These are phyloP conservation scores for Abelmoschus esculentus DNA, from an alignment of 345 rosid genomes.

Conservation along the genomic window DNA sequence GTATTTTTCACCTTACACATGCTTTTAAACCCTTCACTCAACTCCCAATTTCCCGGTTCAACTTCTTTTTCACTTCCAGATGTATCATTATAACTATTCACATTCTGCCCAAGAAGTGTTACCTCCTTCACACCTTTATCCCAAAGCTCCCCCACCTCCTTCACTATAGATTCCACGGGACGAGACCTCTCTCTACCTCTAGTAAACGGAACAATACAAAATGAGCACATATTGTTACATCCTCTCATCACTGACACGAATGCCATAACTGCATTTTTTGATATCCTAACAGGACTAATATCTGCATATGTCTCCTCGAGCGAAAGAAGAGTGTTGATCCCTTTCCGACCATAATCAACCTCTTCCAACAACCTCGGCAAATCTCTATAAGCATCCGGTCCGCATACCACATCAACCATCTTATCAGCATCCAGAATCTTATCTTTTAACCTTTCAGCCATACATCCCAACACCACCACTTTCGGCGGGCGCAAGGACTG, in stretches of 20 bases:
- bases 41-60: constrained; percentile 66
- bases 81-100: constrained; percentile 84
- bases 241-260: constrained; percentile 96
- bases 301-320: constrained; percentile 95
- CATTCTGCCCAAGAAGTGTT: constrained; percentile 90
- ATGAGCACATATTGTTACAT: constrained; percentile 94
- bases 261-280: constrained; percentile 58
- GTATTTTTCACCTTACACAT: constrained; percentile 60
- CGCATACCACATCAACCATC: constrained; percentile 98
- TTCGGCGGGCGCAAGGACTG: constrained; percentile 65
- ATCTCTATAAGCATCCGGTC: constrained; percentile 97
- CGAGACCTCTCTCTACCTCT: constrained; percentile 93
- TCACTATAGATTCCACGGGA: constrained; percentile 78
- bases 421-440: constrained; percentile 88
- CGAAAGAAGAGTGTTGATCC: constrained; percentile 88
- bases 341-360: constrained; percentile 85
- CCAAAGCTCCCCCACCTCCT: constrained; percentile 77
- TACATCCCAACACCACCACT: constrained; percentile 92
- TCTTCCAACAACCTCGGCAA: constrained; percentile 73
- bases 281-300: constrained; percentile 66
- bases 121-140: constrained; percentile 85
- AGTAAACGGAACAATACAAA: constrained; percentile 94
- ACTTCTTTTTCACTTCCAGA: constrained; percentile 44
- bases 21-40: constrained; percentile 84
- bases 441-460: constrained; percentile 94